Percentiles rank a stretch among this genome's conserved stretches.
phyloP scores from a whole-genome alignment of 176 grass and related monocot species.

The Oryza longistaminata region DNA sequence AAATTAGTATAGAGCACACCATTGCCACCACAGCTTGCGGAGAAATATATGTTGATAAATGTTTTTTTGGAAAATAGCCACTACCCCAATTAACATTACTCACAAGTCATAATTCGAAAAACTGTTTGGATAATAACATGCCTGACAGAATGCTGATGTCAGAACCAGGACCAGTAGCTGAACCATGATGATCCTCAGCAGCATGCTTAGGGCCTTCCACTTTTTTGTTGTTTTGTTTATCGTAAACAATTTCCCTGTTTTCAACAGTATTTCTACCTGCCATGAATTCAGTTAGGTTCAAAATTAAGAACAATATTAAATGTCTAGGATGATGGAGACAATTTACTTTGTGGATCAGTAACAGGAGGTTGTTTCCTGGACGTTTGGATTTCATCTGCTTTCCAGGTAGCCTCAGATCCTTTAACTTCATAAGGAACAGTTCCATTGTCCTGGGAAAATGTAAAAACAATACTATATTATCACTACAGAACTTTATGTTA shows the following conservation, averaged over 20 bases:
- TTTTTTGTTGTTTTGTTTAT: constrained; percentile 38
- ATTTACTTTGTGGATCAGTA: constrained; percentile 36
- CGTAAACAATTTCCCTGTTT: constrained; percentile 20
- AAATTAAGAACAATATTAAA: not conserved
- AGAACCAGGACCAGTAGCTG: constrained; percentile 38
- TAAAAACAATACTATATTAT: constrained; percentile 6
- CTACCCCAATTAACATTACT: not conserved
- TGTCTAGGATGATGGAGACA: not conserved
- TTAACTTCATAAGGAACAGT: constrained; percentile 40
- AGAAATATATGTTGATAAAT: not conserved
- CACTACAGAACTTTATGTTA: not conserved
- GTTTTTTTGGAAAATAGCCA: constrained; percentile 5
- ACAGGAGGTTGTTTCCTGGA: constrained; percentile 38
- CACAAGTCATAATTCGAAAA: not conserved
- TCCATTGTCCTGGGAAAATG: constrained; percentile 34
- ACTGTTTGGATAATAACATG: constrained; percentile 18
- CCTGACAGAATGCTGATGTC: constrained; percentile 32
- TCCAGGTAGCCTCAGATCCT: constrained; percentile 30
- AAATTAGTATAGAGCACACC: not conserved
- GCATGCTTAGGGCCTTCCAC: constrained; percentile 6
- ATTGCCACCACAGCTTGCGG: not conserved
- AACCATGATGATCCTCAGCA: constrained; percentile 36
- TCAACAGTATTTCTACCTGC: constrained; percentile 44
- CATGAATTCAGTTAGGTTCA: constrained; percentile 26
- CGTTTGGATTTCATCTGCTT: constrained; percentile 36